Percentiles rank a stretch among this genome's conserved stretches.
These are phyloP conservation scores for Metschnikowia continentalis DNA, from an alignment of 805 yeast species.

Conservation along the genomic window DNA sequence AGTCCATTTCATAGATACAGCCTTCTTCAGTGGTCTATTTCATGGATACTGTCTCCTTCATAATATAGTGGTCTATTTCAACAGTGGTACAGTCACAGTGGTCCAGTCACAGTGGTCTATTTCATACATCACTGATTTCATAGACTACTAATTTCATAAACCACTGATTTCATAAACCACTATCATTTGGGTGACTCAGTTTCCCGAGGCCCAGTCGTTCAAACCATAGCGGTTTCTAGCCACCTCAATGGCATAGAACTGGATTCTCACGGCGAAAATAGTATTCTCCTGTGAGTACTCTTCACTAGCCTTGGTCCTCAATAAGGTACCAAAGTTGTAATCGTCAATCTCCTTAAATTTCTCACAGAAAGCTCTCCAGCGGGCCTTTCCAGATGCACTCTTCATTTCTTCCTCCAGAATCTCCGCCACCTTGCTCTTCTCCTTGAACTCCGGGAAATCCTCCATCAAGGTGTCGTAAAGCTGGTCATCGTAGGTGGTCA, in stretches of 20 bases:
- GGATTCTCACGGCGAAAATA: conserved; percentile 87
- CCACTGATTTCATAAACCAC: no score
- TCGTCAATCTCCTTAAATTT: conserved; percentile 84
- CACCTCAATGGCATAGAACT: conserved; percentile 91
- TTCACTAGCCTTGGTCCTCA: conserved; percentile 65
- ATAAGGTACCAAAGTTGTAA: conserved; percentile 90
- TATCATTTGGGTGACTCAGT: not conserved
- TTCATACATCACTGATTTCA: no score
- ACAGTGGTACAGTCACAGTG: no score
- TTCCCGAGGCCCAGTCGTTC: conserved; percentile 75
- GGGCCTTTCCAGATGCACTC: conserved; percentile 69
- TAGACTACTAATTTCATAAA: no score
- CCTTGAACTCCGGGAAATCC: conserved; percentile 85
- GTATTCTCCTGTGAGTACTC: conserved; percentile 84
- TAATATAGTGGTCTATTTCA: no score
- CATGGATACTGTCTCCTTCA: no score
- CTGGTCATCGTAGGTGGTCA: conserved; percentile 70
- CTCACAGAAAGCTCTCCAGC: conserved; percentile 87
- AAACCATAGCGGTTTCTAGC: conserved; percentile 86
- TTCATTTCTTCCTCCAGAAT: conserved; percentile 81
- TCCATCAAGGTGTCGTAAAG: conserved; percentile 56
- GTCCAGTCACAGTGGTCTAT: no score
- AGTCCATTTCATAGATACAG: no score
- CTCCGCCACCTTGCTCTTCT: conserved; percentile 50
- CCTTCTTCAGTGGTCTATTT: no score